Base-by-base conservation (phyloP, 148 eudicot species). In the Bassia scoparia region DNA sequence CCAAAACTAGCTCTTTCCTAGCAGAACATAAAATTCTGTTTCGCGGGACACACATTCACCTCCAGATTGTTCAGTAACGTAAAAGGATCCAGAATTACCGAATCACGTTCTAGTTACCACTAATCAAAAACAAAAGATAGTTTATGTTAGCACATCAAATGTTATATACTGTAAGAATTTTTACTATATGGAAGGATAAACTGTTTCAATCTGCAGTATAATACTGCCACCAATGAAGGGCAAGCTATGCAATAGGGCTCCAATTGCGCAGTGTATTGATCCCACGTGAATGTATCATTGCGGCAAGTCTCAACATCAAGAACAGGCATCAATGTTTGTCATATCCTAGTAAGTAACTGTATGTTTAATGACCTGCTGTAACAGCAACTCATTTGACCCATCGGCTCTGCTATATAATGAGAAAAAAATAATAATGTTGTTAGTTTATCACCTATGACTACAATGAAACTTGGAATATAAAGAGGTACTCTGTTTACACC, bases 201-300 rank as follows among this genome's bases (percentile, higher is more conserved):
- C 5, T 8, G 35, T 7, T 63, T 35, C 7, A 63, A 63, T 35
- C 1, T 67, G 3, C 2, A 20, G 7, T 16, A 31, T 55, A n/a
- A 92, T 96, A 93, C 88, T 54, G 88, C 93, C 34, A 92, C 77
- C 96, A n/a, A 90, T 92, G 74, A 85, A 90, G 38, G 96, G 96
- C 17, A 83, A 48, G 81, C 73, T 20, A 90, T 41, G 96, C 78
- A 77, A 92, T 85, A 21, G 93, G n/a, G 91, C 77, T 84, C 93
- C 63, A 92, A 86, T 77, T 90, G 93, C 35, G 89, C 78, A 24
- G 91, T 90, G 77, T 86, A 92, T 70, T 92, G 97, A 78, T 92
- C 97, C 96, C 97, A 89, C 63, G 93, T 23, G 97, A 92, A 90
- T 72, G 50, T 92, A 92, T 50, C 97, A 68, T 91, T 91, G 34